Base-by-base conservation (phyloP, 441 rosid genomes). In the Populus hybrid region DNA sequence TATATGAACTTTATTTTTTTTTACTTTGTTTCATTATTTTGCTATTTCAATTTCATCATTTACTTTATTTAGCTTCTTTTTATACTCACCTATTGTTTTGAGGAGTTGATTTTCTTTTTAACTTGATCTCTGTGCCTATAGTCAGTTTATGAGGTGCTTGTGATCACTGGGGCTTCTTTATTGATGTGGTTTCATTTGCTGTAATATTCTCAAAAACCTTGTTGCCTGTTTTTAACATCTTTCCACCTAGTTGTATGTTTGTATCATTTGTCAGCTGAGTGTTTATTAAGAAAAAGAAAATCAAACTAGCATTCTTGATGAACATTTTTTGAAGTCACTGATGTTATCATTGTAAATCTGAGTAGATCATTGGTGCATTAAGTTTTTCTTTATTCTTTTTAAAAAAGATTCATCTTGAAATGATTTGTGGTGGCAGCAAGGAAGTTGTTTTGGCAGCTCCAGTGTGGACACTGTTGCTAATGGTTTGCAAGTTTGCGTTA, bases 341-440 rank as follows among this genome's bases (percentile, higher is more conserved):
- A 50, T 50, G 59, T 2, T 40, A 40, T 40, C 12, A 40, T 40
- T 40, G 11, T 9, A 40, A 9, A 40, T 40, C 12, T 40, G 12
- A 40, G 46, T 9, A 9, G 1, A 50, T 50, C 59, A 5, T 16
- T 50, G 59, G n/a, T 50, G 59, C 59, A 1, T 16, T 14, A 2
- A 50, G 7, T 50, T 50, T 50, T 50, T 16, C 19, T 50, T 50
- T 59, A 67, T 70, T 12, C 42, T 24, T 28, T 34, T 12, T 18
- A 1, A 3, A 35, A 12, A 18, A 30, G 14, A 46, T 46, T 50
- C 2, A 4, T 50, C 1, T 14, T 50, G 38, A 73, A 74, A 89
- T 89, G 93, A 87, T 83, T 82, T 86, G 89, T 72, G 92, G 88
- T 67, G 89, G 79, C 87, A 87, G 83, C 78, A 88, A 78, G 64